Evolutionary conservation across 306 rosid genomes (phyloP).

Genomic region (Erythrophleum fordii): DNA sequence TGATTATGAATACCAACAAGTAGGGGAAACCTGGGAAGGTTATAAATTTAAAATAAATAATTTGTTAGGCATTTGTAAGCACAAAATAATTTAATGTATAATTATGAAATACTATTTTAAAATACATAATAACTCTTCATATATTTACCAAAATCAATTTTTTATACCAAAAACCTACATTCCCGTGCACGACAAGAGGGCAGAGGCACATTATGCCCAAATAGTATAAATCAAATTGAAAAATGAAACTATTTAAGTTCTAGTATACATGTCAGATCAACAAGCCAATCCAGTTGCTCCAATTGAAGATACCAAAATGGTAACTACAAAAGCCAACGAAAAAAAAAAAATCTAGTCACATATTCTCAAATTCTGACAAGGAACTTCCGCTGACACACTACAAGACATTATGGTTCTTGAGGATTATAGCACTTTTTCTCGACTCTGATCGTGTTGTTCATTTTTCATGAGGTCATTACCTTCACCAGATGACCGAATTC

Average conservation of each 20-base stretch:
- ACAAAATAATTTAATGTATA: not conserved
- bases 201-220: not conserved
- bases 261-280: not conserved
- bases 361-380: not conserved
- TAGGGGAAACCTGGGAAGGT: not conserved
- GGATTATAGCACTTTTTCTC: constrained; percentile 17
- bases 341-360: not conserved
- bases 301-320: constrained; percentile 9
- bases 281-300: not conserved
- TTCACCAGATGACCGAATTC: constrained; percentile 38
- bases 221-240: constrained; percentile 28
- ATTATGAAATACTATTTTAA: constrained; percentile 3
- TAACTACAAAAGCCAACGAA: not conserved
- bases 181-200: constrained; percentile 4
- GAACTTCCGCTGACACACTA: not conserved
- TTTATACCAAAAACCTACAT: constrained; percentile 23
- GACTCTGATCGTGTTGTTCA: constrained; percentile 32
- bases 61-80: not conserved
- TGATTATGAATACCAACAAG: not conserved
- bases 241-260: not conserved
- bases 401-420: not conserved
- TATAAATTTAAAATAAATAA: not conserved
- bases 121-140: not conserved
- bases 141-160: constrained; percentile 26
- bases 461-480: constrained; percentile 39